Percentiles rank a stretch among this genome's conserved stretches.
Evolutionary conservation across 352 stramenopile genomes (phyloP).

Genomic region (Phytophthora macrochlamydospora): DNA sequence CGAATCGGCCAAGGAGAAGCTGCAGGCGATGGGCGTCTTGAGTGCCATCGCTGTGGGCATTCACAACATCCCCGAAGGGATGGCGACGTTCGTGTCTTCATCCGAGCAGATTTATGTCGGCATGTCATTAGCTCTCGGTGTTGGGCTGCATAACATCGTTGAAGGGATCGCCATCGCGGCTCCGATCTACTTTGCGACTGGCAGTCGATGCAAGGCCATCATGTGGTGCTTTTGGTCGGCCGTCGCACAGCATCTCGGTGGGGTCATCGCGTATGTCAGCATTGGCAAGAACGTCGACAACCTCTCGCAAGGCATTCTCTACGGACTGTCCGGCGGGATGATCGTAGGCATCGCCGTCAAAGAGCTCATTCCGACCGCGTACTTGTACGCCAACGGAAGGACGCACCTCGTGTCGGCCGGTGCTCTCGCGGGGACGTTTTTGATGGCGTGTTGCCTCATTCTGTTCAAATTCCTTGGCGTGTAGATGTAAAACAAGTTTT

Average conservation of each 20-base stretch:
- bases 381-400: slow-evolving; percentile 84
- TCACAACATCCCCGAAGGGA: slow-evolving; percentile 97
- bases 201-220: slow-evolving; percentile 91
- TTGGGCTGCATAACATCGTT: slow-evolving; percentile 96
- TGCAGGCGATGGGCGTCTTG: slow-evolving; percentile 91
- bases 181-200: slow-evolving; percentile 97
- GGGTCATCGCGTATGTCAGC: slow-evolving; percentile 78
- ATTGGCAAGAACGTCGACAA: slow-evolving; percentile 53
- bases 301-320: slow-evolving; percentile 88
- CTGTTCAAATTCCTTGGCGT: slow-evolving; percentile 78
- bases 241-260: slow-evolving; percentile 88
- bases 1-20: slow-evolving; percentile 47
- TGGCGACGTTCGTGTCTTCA: slow-evolving; percentile 94
- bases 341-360: slow-evolving; percentile 92
- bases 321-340: slow-evolving; percentile 94
- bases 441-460: slow-evolving; percentile 90
- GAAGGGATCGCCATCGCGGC: slow-evolving; percentile 95
- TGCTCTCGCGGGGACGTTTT: slow-evolving; percentile 77
- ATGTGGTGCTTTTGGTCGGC: slow-evolving; percentile 92
- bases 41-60: slow-evolving; percentile 94
- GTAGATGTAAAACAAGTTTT: slow-evolving; percentile 13
- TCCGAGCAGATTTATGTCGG: slow-evolving; percentile 88
- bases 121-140: slow-evolving; percentile 91
- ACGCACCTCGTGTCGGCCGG: slow-evolving; percentile 81
- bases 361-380: slow-evolving; percentile 91